Evolutionary conservation across 805 yeast species (phyloP), one percentile per base, ranked within the genome.

Genomic region (Ogataea paraovalis): DNA sequence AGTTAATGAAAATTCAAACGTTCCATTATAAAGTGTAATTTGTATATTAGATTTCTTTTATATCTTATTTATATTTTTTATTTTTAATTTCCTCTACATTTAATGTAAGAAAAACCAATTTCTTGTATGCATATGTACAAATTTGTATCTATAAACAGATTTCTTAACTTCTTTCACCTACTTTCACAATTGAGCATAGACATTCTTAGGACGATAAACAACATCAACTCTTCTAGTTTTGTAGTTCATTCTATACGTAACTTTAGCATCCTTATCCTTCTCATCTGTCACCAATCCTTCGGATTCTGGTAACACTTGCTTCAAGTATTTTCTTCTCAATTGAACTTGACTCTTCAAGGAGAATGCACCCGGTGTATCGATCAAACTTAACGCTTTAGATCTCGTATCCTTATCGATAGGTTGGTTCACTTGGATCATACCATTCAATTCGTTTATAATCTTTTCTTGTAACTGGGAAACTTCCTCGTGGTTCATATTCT

Each of bases 241-340:
- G 46, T 80, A 78, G 62, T 87, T 82, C 76, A 83, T 87, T 48
- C 82, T 75, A 55, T 77, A 76, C 46, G 77, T 70, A 13, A 76
- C 70, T 36, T 72, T 65, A 18, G 78, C 73, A 21, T 75, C 73
- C 58, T 80, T 80, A 49, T 78, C 78, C 43, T 59, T 61, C 50
- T 58, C 59, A 20, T 56, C 57, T 16, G 56, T 55, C 20, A 60
- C 49, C 18, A 61, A 55, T 44, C 59, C 75, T 16, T 70, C 71
- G 10, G 70, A 57, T 56, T 76, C 79, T 2, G 90, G 84, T 49
- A 74, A 59, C 3, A 81, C 77, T 8, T 77, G 72, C 48, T 84
- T 83, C 56, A 83, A 66, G 67, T 64, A 86, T 51, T 61, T 65
- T 51, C 74, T 66, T 42, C 69, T 75, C 50, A 85, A 69, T 10